Evolutionary conservation across 768 basidiomycete species (phyloP).

Genomic region (Hypholoma sublateritium): DNA sequence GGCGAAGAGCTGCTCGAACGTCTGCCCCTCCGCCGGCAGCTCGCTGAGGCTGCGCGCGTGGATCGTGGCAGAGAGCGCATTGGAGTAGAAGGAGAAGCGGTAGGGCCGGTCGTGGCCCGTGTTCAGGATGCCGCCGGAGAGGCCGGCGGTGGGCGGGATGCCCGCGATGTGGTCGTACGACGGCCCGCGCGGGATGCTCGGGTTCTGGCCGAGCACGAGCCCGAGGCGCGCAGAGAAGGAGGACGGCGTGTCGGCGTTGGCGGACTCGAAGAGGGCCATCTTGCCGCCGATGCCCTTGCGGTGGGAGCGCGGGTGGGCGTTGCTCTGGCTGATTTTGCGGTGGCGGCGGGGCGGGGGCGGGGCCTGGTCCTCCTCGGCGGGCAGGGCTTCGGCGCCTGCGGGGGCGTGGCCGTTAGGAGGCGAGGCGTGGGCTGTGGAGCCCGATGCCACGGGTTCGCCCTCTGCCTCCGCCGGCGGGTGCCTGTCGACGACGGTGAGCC

Average conservation of each 20-base stretch:
- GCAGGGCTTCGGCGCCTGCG: constrained; percentile 5
- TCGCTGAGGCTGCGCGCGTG: constrained; percentile 92
- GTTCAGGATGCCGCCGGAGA: constrained; percentile 37
- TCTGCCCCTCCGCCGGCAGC: constrained; percentile 90
- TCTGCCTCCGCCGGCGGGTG: neutral
- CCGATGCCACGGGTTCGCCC: constrained; percentile 9
- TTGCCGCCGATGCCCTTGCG: constrained; percentile 73
- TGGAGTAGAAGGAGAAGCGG: constrained; percentile 98
- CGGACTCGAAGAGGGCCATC: constrained; percentile 85
- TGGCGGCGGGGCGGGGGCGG: constrained; percentile 51
- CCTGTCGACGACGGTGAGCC: constrained; percentile 8
- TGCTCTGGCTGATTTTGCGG: constrained; percentile 86
- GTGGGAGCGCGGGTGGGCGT: constrained; percentile 59
- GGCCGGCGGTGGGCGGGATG: constrained; percentile 17
- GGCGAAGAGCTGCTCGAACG: constrained; percentile 87
- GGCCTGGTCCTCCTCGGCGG: constrained; percentile 21
- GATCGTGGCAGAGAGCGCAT: constrained; percentile 87
- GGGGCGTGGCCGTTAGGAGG: constrained; percentile 2
- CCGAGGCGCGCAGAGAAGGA: constrained; percentile 43
- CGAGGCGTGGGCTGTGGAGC: constrained; percentile 8
- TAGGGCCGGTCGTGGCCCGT: constrained; percentile 86
- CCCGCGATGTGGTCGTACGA: constrained; percentile 27
- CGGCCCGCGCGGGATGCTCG: constrained; percentile 13
- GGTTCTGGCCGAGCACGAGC: constrained; percentile 23
- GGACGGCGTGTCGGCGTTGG: constrained; percentile 45